Conservation (phyloP, 306 rosid species). For the Vicia sativa region DNA sequence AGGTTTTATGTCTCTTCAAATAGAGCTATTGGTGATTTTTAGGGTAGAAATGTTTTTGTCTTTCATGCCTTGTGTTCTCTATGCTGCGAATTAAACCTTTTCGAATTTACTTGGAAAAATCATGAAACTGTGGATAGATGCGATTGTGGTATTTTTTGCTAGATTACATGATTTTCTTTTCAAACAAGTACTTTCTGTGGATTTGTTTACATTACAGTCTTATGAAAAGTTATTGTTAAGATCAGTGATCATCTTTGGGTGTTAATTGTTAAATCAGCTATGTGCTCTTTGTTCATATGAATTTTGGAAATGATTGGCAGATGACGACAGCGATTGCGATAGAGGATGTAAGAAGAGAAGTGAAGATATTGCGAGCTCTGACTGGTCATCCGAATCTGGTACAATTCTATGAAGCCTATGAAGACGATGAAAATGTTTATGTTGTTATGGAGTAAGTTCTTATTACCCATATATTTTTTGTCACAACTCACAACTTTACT, state of each 20-base stretch:
- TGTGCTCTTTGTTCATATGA: constrained; percentile 39
- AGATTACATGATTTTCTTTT: neutral
- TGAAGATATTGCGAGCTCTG: constrained; percentile 76
- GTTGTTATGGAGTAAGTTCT: constrained; percentile 86
- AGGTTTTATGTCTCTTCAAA: constrained; percentile 3
- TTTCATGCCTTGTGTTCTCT: constrained; percentile 33
- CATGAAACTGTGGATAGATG: constrained; percentile 1
- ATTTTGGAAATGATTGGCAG: constrained; percentile 51
- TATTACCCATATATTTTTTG: constrained; percentile 1
- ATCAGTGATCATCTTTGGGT: constrained; percentile 30
- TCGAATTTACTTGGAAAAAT: constrained; percentile 14
- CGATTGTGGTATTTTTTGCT: constrained; percentile 31
- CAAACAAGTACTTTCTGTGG: constrained; percentile 10
- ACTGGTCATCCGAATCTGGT: constrained; percentile 80
- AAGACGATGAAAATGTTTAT: constrained; percentile 78
- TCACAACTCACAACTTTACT: neutral
- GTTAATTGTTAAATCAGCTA: constrained; percentile 23
- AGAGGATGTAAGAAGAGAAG: constrained; percentile 90
- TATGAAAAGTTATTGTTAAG: constrained; percentile 11
- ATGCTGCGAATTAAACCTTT: constrained; percentile 14
- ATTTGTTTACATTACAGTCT: constrained; percentile 31
- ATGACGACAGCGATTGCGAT: constrained; percentile 86
- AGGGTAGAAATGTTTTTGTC: constrained; percentile 9
- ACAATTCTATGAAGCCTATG: constrained; percentile 81
- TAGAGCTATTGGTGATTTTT: constrained; percentile 11